Conservation (phyloP, 208 protist species). For the Naegleria fowleri region DNA sequence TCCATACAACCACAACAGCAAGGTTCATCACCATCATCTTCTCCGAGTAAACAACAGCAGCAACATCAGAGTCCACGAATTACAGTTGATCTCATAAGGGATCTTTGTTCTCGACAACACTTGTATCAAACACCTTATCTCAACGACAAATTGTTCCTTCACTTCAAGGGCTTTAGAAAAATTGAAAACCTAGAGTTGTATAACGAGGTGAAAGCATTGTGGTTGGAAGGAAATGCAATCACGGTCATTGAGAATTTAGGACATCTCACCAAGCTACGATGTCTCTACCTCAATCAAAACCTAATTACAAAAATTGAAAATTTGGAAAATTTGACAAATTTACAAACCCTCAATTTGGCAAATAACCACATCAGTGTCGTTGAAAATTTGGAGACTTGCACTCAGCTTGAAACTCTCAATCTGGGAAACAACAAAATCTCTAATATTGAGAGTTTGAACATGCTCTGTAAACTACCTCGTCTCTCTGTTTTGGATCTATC, state of each 20-base stretch:
- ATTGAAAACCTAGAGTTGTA: constrained; percentile 61
- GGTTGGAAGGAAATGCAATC: constrained; percentile 82
- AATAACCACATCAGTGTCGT: constrained; percentile 71
- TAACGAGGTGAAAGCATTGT: constrained; percentile 74
- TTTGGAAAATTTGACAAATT: constrained; percentile 63
- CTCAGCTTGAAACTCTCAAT: constrained; percentile 64
- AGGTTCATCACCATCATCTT: no score
- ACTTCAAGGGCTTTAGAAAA: constrained; percentile 73
- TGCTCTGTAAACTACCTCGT: constrained; percentile 62
- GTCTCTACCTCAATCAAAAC: constrained; percentile 87
- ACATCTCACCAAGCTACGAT: constrained; percentile 66
- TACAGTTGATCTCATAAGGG: constrained; percentile 50
- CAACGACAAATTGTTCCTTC: constrained; percentile 87
- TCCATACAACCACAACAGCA: no score
- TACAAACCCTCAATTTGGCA: constrained; percentile 77
- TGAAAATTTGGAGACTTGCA: constrained; percentile 37
- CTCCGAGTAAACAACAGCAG: not conserved
- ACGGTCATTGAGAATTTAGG: constrained; percentile 58
- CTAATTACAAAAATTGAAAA: constrained; percentile 70
- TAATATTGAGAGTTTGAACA: constrained; percentile 50
- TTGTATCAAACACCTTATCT: constrained; percentile 78
- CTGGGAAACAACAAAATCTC: constrained; percentile 67
- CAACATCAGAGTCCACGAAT: not conserved
- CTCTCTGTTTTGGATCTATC: constrained; percentile 76
- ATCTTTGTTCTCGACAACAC: constrained; percentile 70